Conservation (phyloP, 148 eudicot species). For the Persicaria maculosa region DNA sequence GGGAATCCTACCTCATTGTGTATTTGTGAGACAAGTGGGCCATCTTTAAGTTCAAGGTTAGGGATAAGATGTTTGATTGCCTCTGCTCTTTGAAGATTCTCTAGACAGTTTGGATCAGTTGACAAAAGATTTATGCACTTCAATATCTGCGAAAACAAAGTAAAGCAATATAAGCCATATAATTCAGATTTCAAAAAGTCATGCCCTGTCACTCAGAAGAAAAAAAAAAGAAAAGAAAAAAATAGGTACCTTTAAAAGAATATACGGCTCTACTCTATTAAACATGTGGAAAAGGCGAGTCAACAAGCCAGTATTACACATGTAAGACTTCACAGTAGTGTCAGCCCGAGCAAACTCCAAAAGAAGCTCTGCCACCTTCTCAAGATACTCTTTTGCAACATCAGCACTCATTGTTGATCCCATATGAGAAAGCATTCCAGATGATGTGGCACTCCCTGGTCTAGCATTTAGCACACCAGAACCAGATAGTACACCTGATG, state of each 20-base stretch:
- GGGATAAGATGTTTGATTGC: constrained; percentile 91
- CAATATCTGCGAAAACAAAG: constrained; percentile 47
- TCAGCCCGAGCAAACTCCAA: constrained; percentile 94
- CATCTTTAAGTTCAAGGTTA: constrained; percentile 95
- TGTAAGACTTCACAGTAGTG: constrained; percentile 79
- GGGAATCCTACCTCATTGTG: constrained; percentile 64
- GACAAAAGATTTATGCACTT: constrained; percentile 89
- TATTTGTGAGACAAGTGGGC: constrained; percentile 84
- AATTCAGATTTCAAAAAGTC: not conserved
- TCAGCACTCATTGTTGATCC: constrained; percentile 79
- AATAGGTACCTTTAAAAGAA: constrained; percentile 73
- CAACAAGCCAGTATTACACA: constrained; percentile 92
- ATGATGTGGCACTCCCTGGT: constrained; percentile 93
- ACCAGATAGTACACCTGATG: constrained; percentile 95
- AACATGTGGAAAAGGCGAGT: constrained; percentile 96
- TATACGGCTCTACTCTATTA: constrained; percentile 83
- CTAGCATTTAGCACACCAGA: constrained; percentile 94
- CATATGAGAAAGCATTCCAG: constrained; percentile 83
- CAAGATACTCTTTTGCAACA: constrained; percentile 88
- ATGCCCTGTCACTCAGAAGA: not conserved
- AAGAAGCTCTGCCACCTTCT: constrained; percentile 91
- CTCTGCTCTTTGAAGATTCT: constrained; percentile 98
- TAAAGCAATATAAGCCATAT: not conserved
- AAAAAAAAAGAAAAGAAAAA: not conserved
- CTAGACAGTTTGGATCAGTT: constrained; percentile 95